Conservation (phyloP, 176 grass and related monocot genomes). For the Alopecurus myosuroides region DNA sequence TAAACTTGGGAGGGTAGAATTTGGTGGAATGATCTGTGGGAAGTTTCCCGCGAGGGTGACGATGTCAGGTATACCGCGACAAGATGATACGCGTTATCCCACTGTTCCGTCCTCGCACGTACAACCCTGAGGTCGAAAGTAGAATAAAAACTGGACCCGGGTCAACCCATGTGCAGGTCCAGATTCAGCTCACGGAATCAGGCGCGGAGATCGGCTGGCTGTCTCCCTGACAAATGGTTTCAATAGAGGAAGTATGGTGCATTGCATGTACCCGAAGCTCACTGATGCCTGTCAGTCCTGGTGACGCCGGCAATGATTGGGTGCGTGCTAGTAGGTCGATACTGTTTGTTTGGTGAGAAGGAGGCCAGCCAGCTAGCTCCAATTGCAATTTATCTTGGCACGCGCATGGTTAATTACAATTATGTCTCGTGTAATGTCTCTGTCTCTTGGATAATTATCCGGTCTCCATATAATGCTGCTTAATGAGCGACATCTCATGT, state of each 20-base stretch:
- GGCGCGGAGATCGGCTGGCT: not conserved
- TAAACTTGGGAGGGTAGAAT: too few relatives aligned
- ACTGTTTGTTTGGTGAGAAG: not conserved
- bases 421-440: not conserved
- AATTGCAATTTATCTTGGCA: not conserved
- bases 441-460: not conserved
- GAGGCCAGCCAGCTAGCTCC: not conserved
- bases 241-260: not conserved
- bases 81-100: not conserved
- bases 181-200: slow-evolving; percentile 31
- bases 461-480: not conserved
- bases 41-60: not conserved
- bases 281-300: not conserved
- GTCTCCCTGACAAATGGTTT: slow-evolving; percentile 9
- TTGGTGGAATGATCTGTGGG: too few relatives aligned
- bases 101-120: not conserved
- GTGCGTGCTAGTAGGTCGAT: not conserved
- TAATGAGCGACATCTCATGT: not conserved
- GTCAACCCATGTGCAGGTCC: slow-evolving; percentile 7
- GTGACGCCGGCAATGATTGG: slow-evolving; percentile 8
- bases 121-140: not conserved
- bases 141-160: not conserved
- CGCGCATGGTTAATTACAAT: not conserved
- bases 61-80: not conserved
- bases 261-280: slow-evolving; percentile 8